Evolutionary conservation across 2,329 filamentous ascomycete genomes (phyloP).

Genomic region (Zymoseptoria passerinii): DNA sequence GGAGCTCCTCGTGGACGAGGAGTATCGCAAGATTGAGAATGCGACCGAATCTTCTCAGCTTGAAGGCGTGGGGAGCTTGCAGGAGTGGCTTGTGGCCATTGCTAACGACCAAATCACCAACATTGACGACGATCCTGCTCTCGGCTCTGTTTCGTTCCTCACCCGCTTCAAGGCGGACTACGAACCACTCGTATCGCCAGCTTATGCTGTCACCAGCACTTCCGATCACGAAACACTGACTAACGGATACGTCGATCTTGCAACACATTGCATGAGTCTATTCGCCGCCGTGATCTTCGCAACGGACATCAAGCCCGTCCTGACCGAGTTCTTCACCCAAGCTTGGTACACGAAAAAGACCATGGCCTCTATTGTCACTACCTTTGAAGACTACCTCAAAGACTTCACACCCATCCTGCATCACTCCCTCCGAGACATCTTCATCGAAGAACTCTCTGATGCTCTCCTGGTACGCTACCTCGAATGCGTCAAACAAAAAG

Average conservation of each 20-base stretch:
- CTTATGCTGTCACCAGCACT: slow-evolving; percentile 65
- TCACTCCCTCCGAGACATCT: slow-evolving; percentile 78
- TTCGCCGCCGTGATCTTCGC: slow-evolving; percentile 83
- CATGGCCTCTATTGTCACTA: slow-evolving; percentile 89
- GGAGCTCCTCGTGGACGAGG: slow-evolving; percentile 81
- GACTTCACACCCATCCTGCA: slow-evolving; percentile 78
- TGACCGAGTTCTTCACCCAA: slow-evolving; percentile 81
- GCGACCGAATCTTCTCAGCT: slow-evolving; percentile 48
- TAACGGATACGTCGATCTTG: slow-evolving; percentile 90
- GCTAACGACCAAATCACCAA: slow-evolving; percentile 98
- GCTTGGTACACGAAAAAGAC: slow-evolving; percentile 80
- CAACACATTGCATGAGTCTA: slow-evolving; percentile 81
- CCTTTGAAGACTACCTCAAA: slow-evolving; percentile 86
- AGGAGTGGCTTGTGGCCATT: slow-evolving; percentile 91
- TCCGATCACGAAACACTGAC: slow-evolving; percentile 66
- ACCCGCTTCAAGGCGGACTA: slow-evolving; percentile 79
- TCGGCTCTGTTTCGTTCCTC: slow-evolving; percentile 70
- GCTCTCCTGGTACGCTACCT: slow-evolving; percentile 84
- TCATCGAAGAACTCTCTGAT: slow-evolving; percentile 87
- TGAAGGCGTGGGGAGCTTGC: slow-evolving; percentile 64
- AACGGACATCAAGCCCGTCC: slow-evolving; percentile 69
- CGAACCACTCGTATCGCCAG: slow-evolving; percentile 68
- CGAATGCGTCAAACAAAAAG: slow-evolving; percentile 75
- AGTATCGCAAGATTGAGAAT: slow-evolving; percentile 64
- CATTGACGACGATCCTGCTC: slow-evolving; percentile 73